These are phyloP conservation scores for Populus pruinosa DNA, from an alignment of 345 rosid species.

Conservation along the genomic window DNA sequence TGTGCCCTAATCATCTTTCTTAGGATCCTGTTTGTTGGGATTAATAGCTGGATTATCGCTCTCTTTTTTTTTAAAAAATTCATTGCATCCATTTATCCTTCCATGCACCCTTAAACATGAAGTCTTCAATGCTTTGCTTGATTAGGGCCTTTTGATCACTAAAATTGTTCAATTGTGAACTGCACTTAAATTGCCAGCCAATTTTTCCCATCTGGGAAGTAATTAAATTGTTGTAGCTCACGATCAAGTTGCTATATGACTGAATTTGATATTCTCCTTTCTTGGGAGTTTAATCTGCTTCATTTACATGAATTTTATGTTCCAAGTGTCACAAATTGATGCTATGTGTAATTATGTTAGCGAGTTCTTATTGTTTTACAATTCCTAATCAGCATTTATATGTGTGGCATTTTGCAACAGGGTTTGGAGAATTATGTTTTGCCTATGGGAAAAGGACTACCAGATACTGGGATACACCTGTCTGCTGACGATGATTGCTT, in stretches of 20 bases:
- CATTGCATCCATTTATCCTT: not conserved
- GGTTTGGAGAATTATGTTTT: not conserved
- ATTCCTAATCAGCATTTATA: not conserved
- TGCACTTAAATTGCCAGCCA: not conserved
- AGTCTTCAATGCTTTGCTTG: not conserved
- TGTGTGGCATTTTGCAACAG: slow-evolving; percentile 8
- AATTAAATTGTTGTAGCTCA: not conserved
- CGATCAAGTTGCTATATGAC: not conserved
- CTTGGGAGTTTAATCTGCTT: not conserved
- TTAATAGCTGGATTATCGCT: no score
- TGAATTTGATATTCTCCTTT: not conserved
- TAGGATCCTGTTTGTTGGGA: no score
- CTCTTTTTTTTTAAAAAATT: no score
- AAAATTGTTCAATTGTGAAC: not conserved
- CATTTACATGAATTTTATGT: not conserved
- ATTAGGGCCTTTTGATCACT: not conserved
- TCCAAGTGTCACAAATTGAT: not conserved
- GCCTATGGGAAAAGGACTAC: not conserved
- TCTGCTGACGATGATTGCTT: slow-evolving; percentile 4
- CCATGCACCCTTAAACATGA: not conserved
- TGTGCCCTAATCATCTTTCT: not conserved
- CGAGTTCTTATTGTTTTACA: not conserved
- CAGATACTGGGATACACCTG: not conserved
- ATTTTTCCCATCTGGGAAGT: not conserved
- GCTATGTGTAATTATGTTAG: not conserved